phyloP scores from a whole-genome alignment of 331 rosid species.

The Rhamnella rubrinervis region DNA sequence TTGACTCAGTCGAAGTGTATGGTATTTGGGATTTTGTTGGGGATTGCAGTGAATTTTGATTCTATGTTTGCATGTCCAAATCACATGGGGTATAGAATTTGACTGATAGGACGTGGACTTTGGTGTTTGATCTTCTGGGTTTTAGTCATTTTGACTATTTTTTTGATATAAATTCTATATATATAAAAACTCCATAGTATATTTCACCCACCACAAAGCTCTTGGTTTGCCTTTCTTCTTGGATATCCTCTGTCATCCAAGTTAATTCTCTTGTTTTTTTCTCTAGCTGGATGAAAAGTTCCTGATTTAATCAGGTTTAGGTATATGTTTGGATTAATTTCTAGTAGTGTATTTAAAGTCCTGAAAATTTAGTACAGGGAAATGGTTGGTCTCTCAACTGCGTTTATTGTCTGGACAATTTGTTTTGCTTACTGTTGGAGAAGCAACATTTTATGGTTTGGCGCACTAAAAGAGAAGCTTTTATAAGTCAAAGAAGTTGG shows the following conservation, averaged over 20 bases:
- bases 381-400: slow-evolving; percentile 34
- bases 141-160: slow-evolving; percentile 57
- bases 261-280: slow-evolving; percentile 28
- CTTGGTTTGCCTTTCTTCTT: slow-evolving; percentile 54
- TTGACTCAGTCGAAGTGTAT: slow-evolving; percentile 9
- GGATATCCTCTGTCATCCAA: slow-evolving; percentile 54
- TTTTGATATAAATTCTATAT: slow-evolving; percentile 21
- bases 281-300: slow-evolving; percentile 23
- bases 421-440: slow-evolving; percentile 23
- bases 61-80: slow-evolving; percentile 60
- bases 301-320: slow-evolving; percentile 26
- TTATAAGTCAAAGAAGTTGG: slow-evolving; percentile 13
- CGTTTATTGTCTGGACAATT: slow-evolving; percentile 37
- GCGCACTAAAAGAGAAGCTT: slow-evolving; percentile 23
- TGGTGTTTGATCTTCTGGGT: slow-evolving; percentile 55
- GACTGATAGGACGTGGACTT: slow-evolving; percentile 69
- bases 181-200: slow-evolving; percentile 37
- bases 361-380: slow-evolving; percentile 36
- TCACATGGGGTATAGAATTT: slow-evolving; percentile 73
- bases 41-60: slow-evolving; percentile 39
- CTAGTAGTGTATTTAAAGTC: slow-evolving; percentile 29
- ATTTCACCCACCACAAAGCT: slow-evolving; percentile 39
- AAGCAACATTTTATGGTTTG: slow-evolving; percentile 32
- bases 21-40: slow-evolving; percentile 29
- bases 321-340: slow-evolving; percentile 30